Evolutionary conservation across 352 stramenopile genomes (phyloP).

Genomic region (Globisporangium yorkense): DNA sequence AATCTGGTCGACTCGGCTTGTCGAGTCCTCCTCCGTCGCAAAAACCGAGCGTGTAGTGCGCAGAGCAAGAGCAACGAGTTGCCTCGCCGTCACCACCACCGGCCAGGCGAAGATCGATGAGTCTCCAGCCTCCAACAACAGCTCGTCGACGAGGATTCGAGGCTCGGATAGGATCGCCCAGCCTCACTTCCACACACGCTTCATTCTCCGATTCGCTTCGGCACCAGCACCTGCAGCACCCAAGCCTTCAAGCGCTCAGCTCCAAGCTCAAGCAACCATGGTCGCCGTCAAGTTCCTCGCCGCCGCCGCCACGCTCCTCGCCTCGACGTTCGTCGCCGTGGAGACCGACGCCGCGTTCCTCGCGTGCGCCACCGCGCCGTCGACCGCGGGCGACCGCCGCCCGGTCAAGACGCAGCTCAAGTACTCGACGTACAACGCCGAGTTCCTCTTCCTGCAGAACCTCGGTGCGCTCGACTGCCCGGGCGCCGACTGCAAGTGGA

Average conservation of each 20-base stretch:
- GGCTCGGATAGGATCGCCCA: no score
- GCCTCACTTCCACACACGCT: background rate
- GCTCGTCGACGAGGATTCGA: no score
- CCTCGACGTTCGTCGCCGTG: constrained; percentile 11
- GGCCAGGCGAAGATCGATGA: no score
- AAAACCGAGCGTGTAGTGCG: no score
- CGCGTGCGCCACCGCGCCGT: constrained; percentile 35
- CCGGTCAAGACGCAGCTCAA: constrained; percentile 46
- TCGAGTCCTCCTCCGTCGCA: no score
- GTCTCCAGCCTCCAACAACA: background rate
- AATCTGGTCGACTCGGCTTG: no score
- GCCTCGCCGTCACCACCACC: no score
- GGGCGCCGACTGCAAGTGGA: constrained; percentile 49
- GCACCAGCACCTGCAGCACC: constrained; percentile 6
- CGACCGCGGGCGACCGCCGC: constrained; percentile 35
- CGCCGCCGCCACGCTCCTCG: constrained; percentile 14
- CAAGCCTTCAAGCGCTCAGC: background rate
- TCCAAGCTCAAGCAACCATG: constrained; percentile 19
- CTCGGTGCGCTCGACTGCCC: constrained; percentile 36
- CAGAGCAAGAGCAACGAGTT: no score
- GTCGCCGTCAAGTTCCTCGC: constrained; percentile 23
- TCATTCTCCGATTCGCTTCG: constrained; percentile 23
- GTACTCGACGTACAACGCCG: constrained; percentile 56
- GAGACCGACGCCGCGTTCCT: constrained; percentile 27
- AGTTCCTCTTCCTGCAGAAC: constrained; percentile 50